These are phyloP conservation scores for Paramecium biaurelia DNA, from an alignment of 73 alveolate genomes.

Conservation along the genomic window DNA sequence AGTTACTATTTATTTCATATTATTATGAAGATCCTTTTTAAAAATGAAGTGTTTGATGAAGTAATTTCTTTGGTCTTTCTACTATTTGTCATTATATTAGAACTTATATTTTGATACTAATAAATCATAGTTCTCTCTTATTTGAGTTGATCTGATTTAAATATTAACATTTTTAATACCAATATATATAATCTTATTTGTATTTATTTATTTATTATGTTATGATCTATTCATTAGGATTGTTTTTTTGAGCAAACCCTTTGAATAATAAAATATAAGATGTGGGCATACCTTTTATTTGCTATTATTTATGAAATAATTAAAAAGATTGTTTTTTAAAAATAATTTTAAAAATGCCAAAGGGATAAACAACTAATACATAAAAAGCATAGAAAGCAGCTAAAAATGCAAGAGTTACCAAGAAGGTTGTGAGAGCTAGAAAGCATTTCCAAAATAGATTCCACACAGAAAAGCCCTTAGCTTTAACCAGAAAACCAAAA, in stretches of 20 bases:
- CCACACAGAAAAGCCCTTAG: conserved; percentile 41
- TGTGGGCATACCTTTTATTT: neutral
- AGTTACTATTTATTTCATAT: too few relatives aligned
- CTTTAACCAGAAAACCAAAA: conserved; percentile 21
- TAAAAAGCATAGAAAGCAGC: conserved; percentile 34
- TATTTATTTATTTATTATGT: neutral
- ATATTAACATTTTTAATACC: neutral
- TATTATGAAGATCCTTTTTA: neutral
- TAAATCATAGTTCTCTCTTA: neutral
- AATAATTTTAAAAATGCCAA: conserved; percentile 20
- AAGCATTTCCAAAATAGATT: conserved; percentile 49
- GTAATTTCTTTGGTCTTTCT: too few relatives aligned
- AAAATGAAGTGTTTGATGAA: too few relatives aligned
- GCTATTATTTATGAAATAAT: neutral
- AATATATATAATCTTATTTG: neutral
- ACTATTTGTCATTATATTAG: neutral
- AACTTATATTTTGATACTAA: neutral
- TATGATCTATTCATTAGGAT: neutral
- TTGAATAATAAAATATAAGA: neutral
- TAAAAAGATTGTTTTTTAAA: conserved; percentile 20
- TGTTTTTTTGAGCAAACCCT: neutral
- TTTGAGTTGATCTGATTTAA: neutral
- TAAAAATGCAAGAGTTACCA: neutral
- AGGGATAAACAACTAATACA: conserved; percentile 25
- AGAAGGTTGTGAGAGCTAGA: conserved; percentile 17